A percentile compares a stretch with the other conserved stretches of the same genome.
These are phyloP conservation scores for Podospora pseudocomata DNA, from an alignment of 495 filamentous ascomycete species.

Conservation along the genomic window DNA sequence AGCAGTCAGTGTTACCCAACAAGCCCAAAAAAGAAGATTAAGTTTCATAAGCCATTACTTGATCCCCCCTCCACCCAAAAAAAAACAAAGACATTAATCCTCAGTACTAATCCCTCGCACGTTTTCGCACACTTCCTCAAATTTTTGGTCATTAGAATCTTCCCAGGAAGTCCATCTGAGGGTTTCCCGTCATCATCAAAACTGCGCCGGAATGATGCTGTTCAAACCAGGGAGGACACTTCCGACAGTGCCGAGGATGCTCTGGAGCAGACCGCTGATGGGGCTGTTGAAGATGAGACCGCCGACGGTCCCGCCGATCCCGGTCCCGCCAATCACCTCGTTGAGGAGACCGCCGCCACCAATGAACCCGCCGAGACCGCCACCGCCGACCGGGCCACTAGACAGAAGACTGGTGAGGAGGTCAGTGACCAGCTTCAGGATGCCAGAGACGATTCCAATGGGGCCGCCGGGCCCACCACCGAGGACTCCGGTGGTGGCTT, in stretches of 20 bases:
- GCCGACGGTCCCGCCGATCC: constrained; percentile 2
- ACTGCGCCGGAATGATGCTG: too few species aligned
- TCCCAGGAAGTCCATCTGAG: neutral
- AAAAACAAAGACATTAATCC: neutral
- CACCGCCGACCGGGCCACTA: constrained; percentile 11
- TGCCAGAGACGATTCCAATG: constrained; percentile 4
- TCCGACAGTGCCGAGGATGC: constrained; percentile 12
- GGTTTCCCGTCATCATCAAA: neutral
- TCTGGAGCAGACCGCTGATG: constrained; percentile 9
- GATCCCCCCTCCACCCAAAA: neutral
- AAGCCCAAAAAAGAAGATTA: neutral
- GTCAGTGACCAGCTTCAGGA: constrained; percentile 2
- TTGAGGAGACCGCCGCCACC: constrained; percentile 2
- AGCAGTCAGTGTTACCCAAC: neutral
- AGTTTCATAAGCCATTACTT: neutral
- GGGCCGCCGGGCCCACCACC: constrained; percentile 5
- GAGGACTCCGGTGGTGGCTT: neutral
- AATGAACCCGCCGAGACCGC: neutral
- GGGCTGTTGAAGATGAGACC: constrained; percentile 7
- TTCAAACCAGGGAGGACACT: neutral
- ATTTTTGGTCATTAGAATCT: neutral
- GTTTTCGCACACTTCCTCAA: neutral
- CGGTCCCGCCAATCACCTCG: neutral
- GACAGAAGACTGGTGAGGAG: constrained; percentile 9
- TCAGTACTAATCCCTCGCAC: neutral